These are phyloP conservation scores for Saksenaea vasiformis DNA, from an alignment of 371 early-diverging fungal genomes.

Conservation along the genomic window DNA sequence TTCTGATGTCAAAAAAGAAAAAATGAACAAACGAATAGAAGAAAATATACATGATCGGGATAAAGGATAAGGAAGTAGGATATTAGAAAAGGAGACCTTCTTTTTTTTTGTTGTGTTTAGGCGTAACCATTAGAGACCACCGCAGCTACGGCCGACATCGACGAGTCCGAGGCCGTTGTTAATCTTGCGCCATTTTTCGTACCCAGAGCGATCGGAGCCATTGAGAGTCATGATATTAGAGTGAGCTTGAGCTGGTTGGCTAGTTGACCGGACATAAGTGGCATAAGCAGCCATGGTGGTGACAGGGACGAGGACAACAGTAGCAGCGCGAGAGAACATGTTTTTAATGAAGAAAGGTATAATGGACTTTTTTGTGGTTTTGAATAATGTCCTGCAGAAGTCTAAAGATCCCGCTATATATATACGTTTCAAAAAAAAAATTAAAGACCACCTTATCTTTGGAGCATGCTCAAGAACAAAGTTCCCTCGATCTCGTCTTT, in stretches of 20 bases:
- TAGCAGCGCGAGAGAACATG: conserved; percentile 38
- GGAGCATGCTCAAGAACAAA: not conserved
- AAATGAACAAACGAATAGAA: not conserved
- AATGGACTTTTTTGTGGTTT: not conserved
- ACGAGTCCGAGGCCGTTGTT: conserved; percentile 50
- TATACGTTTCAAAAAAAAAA: not conserved
- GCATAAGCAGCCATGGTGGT: conserved; percentile 45
- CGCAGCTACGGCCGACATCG: conserved; percentile 51
- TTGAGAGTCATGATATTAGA: conserved; percentile 34
- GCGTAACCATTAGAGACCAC: conserved; percentile 40
- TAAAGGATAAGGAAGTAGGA: not conserved
- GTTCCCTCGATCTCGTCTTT: not conserved
- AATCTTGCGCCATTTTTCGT: conserved; percentile 38
- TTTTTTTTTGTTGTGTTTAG: not conserved
- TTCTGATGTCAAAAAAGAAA: not conserved
- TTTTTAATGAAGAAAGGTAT: conserved; percentile 8
- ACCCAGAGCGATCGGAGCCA: conserved; percentile 23
- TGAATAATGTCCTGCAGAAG: not conserved
- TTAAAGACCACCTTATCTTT: conserved; percentile 1
- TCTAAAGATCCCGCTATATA: not conserved
- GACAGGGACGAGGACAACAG: conserved; percentile 38
- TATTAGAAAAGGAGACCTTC: not conserved
- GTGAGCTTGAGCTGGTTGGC: conserved; percentile 40
- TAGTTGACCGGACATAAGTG: conserved; percentile 41
- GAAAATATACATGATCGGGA: not conserved